phyloP scores from a whole-genome alignment of 176 grass and related monocot species.

The Panicum miliaceum region DNA sequence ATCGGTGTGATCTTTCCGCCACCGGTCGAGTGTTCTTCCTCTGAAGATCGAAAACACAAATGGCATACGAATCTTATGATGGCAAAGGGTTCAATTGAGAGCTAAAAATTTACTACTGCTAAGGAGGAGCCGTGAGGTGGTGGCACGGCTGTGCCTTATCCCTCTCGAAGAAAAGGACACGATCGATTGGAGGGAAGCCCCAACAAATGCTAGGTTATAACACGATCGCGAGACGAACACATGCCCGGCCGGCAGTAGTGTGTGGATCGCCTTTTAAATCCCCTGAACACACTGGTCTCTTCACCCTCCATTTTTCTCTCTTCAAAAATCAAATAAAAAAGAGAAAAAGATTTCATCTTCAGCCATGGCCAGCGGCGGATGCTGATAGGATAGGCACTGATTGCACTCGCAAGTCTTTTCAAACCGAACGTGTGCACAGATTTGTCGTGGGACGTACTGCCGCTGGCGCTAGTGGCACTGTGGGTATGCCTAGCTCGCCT shows the following conservation, averaged over 20 bases:
- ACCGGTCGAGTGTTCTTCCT: too few relatives aligned
- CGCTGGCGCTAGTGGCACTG: not conserved
- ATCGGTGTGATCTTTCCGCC: too few relatives aligned
- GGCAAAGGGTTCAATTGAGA: too few relatives aligned
- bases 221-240: not conserved
- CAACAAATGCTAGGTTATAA: slow-evolving; percentile 8
- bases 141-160: not conserved
- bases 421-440: slow-evolving; percentile 38
- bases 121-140: not conserved
- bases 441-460: slow-evolving; percentile 40
- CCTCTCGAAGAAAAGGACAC: not conserved
- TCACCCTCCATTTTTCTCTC: not conserved
- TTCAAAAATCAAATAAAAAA: not conserved
- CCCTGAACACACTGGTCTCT: not conserved
- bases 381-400: slow-evolving; percentile 6
- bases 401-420: slow-evolving; percentile 35
- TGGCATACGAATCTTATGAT: not conserved
- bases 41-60: not conserved
- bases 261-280: slow-evolving; percentile 1
- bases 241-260: not conserved
- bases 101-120: not conserved
- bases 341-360: not conserved
- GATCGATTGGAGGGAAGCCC: not conserved
- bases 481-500: not conserved
- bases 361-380: not conserved